phyloP scores from a whole-genome alignment of 176 grass and related monocot species.

The Cenchrus fungigraminus region DNA sequence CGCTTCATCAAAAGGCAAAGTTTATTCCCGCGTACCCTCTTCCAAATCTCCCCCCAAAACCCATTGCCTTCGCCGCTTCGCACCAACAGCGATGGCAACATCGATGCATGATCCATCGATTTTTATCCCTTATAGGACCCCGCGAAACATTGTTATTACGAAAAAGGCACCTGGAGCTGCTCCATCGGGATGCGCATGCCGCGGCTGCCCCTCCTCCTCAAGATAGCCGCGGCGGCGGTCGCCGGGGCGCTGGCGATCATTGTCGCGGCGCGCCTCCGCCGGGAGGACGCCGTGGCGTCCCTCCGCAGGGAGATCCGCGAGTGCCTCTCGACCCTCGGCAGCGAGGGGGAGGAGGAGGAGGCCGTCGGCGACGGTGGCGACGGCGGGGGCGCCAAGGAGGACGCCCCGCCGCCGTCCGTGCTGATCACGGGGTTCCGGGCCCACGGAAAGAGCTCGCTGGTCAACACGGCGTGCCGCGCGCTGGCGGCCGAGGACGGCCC shows the following conservation, averaged over 20 bases:
- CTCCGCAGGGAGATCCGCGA: slow-evolving; percentile 59
- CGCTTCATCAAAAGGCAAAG: slow-evolving; percentile 32
- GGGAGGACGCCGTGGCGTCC: slow-evolving; percentile 52
- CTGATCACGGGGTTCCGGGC: slow-evolving; percentile 68
- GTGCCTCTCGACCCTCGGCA: slow-evolving; percentile 19
- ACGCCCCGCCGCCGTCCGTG: slow-evolving; percentile 47
- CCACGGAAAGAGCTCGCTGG: slow-evolving; percentile 87
- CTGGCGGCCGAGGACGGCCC: slow-evolving; percentile 77
- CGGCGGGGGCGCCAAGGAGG: slow-evolving; percentile 1
- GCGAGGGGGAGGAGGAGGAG: slow-evolving; percentile 15
- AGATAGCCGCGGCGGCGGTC: slow-evolving; percentile 61
- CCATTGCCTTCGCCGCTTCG: background rate
- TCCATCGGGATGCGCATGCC: slow-evolving; percentile 37
- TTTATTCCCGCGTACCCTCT: slow-evolving; percentile 31
- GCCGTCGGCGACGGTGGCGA: background rate
- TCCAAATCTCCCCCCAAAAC: slow-evolving; percentile 10
- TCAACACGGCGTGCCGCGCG: slow-evolving; percentile 89
- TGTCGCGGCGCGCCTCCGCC: slow-evolving; percentile 43
- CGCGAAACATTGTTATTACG: background rate
- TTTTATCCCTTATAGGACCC: background rate
- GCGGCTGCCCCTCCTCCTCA: slow-evolving; percentile 63
- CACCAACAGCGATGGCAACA: background rate
- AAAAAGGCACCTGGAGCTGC: background rate
- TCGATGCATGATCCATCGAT: background rate
- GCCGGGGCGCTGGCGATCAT: slow-evolving; percentile 57